phyloP scores from a whole-genome alignment of 805 yeast species.

The Candida ortonii region DNA sequence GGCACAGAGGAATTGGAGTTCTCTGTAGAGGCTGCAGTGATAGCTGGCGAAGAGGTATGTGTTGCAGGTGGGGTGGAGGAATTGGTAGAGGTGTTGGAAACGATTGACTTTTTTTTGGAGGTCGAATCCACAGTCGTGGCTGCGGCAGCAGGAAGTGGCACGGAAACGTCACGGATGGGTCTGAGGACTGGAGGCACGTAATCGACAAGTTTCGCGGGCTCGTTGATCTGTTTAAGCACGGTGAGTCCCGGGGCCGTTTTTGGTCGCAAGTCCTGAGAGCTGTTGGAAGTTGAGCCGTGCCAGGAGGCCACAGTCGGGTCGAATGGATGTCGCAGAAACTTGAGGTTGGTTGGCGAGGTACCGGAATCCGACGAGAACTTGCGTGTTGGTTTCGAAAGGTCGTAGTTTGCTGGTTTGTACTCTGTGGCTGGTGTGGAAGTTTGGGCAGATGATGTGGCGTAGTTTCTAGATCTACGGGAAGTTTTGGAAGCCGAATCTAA shows the following conservation, averaged over 20 bases:
- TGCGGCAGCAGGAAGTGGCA: no score
- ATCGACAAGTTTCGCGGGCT: constrained; percentile 44
- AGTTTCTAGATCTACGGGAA: constrained; percentile 21
- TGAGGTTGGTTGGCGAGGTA: constrained; percentile 9
- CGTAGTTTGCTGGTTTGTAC: constrained; percentile 48
- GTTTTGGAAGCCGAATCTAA: constrained; percentile 6
- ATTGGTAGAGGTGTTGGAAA: constrained; percentile 14
- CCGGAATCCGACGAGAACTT: constrained; percentile 28
- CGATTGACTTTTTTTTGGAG: constrained; percentile 5
- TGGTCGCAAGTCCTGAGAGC: constrained; percentile 8
- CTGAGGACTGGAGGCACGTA: constrained; percentile 53
- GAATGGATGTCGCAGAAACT: constrained; percentile 4
- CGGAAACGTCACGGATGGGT: constrained; percentile 36
- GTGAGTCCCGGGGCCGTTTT: constrained; percentile 7
- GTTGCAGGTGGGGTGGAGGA: no score
- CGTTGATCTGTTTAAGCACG: constrained; percentile 41
- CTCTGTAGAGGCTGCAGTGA: neutral
- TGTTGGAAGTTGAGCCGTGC: neutral
- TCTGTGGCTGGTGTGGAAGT: constrained; percentile 4
- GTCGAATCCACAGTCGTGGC: no score
- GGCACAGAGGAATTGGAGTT: neutral
- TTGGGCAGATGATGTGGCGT: constrained; percentile 14
- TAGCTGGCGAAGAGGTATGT: constrained; percentile 9
- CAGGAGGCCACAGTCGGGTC: no score
- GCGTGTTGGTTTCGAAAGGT: constrained; percentile 39